Evolutionary conservation across 768 basidiomycete species (phyloP).

Genomic region (Tulasnella sp.): DNA sequence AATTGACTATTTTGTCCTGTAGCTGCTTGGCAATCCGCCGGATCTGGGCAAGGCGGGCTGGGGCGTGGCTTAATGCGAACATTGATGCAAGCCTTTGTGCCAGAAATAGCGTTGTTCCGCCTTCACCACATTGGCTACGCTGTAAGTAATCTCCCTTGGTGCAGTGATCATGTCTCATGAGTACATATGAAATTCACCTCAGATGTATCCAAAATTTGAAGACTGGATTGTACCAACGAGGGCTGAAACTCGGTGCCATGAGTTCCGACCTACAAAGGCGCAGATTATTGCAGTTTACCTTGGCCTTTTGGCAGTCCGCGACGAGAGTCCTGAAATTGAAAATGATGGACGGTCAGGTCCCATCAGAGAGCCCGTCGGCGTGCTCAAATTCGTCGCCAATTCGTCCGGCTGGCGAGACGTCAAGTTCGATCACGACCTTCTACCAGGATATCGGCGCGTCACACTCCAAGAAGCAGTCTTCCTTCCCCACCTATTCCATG

Average conservation of each 20-base stretch:
- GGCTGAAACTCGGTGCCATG: background rate
- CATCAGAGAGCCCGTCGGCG: background rate
- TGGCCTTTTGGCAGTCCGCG: slow-evolving; percentile 7
- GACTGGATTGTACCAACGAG: slow-evolving; percentile 7
- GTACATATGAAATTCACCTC: background rate
- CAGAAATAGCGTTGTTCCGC: slow-evolving; percentile 16
- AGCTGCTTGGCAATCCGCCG: slow-evolving; percentile 19
- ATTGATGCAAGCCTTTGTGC: slow-evolving; percentile 11
- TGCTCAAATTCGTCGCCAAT: background rate
- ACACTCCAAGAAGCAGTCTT: slow-evolving; percentile 9
- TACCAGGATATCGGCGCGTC: slow-evolving; percentile 10
- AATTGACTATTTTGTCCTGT: background rate
- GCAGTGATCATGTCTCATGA: background rate
- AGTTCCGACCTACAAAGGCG: slow-evolving; percentile 17
- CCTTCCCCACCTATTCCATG: slow-evolving; percentile 10
- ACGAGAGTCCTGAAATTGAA: background rate
- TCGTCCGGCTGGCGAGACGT: slow-evolving; percentile 14
- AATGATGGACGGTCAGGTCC: background rate
- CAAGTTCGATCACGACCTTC: slow-evolving; percentile 1
- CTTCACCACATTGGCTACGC: slow-evolving; percentile 13
- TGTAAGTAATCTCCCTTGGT: background rate
- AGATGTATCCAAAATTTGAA: slow-evolving; percentile 15
- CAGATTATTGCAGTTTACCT: slow-evolving; percentile 17
- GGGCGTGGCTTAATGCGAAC: background rate
- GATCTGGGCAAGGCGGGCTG: slow-evolving; percentile 17